A percentile compares a stretch with the other conserved stretches of the same genome.
phyloP scores from a whole-genome alignment of 305 asterid genomes.

The Fraxinus nigra region DNA sequence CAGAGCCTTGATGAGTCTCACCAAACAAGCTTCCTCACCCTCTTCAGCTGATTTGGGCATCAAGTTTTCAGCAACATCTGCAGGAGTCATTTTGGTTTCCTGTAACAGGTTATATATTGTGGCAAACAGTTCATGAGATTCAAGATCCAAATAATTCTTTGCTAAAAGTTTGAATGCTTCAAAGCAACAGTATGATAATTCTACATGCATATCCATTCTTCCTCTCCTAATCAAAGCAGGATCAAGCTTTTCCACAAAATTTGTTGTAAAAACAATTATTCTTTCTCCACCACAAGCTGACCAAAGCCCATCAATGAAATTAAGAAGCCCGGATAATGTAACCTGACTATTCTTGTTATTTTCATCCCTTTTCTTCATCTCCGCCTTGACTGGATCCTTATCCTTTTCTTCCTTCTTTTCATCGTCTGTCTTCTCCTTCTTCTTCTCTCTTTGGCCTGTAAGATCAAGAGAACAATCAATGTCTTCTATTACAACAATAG shows the following conservation, averaged over 20 bases:
- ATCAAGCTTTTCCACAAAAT: slow-evolving; percentile 49
- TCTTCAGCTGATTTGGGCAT: slow-evolving; percentile 48
- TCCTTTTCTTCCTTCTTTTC: slow-evolving; percentile 8
- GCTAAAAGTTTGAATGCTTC: slow-evolving; percentile 61
- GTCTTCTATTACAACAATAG: slow-evolving; percentile 51
- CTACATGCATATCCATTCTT: slow-evolving; percentile 62
- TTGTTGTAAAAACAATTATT: slow-evolving; percentile 49
- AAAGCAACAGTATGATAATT: slow-evolving; percentile 52
- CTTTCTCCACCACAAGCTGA: slow-evolving; percentile 54
- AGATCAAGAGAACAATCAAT: slow-evolving; percentile 51
- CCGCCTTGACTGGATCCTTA: slow-evolving; percentile 7
- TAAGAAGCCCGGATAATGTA: slow-evolving; percentile 53
- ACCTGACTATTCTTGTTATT: slow-evolving; percentile 40
- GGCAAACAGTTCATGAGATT: slow-evolving; percentile 33
- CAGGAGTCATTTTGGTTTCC: slow-evolving; percentile 45
- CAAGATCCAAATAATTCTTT: slow-evolving; percentile 38
- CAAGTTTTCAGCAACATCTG: slow-evolving; percentile 57
- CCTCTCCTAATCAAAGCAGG: slow-evolving; percentile 56
- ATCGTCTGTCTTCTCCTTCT: background rate
- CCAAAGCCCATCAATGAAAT: slow-evolving; percentile 65
- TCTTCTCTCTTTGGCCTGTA: slow-evolving; percentile 49
- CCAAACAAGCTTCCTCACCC: slow-evolving; percentile 30
- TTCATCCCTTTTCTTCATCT: slow-evolving; percentile 23
- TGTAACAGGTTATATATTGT: slow-evolving; percentile 33
- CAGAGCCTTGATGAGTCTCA: slow-evolving; percentile 33